phyloP scores from a whole-genome alignment of 305 asterid genomes.

The Fraxinus greggii region DNA sequence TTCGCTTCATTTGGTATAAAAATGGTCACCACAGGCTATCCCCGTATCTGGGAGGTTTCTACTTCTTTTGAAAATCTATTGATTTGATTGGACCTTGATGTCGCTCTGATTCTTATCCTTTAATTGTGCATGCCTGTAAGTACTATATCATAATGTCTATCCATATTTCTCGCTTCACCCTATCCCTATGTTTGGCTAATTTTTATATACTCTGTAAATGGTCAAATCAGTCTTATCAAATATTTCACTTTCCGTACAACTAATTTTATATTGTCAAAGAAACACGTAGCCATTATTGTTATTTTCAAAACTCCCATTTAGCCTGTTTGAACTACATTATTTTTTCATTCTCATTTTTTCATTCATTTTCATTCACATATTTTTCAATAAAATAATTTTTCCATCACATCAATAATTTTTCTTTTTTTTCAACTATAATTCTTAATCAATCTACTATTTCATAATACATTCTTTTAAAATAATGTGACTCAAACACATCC shows the following conservation, averaged over 20 bases:
- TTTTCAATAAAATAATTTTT: too few species aligned
- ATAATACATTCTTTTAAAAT: too few species aligned
- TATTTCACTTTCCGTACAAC: background rate
- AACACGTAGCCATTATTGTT: background rate
- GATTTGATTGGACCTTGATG: slow-evolving; percentile 43
- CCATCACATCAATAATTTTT: too few species aligned
- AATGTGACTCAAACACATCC: too few species aligned
- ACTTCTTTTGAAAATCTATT: slow-evolving; percentile 1
- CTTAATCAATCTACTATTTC: too few species aligned
- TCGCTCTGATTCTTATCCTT: slow-evolving; percentile 24
- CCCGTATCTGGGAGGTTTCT: slow-evolving; percentile 39
- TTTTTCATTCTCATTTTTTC: too few species aligned
- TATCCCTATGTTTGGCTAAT: background rate
- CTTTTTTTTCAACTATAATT: too few species aligned
- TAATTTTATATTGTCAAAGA: background rate
- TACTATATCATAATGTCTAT: slow-evolving; percentile 26
- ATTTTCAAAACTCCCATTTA: too few species aligned
- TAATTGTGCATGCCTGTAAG: background rate
- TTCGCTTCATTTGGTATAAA: slow-evolving; percentile 27
- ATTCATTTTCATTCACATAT: too few species aligned
- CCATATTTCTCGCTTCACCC: background rate
- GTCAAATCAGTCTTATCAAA: background rate
- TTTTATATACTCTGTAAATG: background rate
- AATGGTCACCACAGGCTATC: slow-evolving; percentile 7
- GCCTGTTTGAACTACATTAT: too few species aligned